Evolutionary conservation across 2,329 filamentous ascomycete species (phyloP), one percentile per base, ranked within the genome.

Genomic region (Stachybotrys chartarum): DNA sequence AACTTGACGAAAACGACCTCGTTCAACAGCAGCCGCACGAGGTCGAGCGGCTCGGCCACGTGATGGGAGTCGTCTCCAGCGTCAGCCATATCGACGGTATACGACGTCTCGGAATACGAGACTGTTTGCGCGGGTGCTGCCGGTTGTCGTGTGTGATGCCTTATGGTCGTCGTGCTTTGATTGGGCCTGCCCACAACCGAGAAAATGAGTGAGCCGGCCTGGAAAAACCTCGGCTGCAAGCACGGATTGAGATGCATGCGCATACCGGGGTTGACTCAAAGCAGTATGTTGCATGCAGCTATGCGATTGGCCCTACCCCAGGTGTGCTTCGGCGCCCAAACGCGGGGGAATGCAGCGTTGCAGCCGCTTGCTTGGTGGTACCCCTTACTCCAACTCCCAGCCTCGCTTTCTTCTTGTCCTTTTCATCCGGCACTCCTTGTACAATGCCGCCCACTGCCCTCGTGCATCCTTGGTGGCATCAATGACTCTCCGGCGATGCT

Each of bases 1-100:
- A 99, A 81, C 82, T 97, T 97, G 63, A 99, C 93, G 73, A 97
- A 96, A 53, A 99, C 94, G 50, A 94, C 85, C 74, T 99, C 94
- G 72, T 97, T 93, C 51, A 99, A 83, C 63, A 93, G 90, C 55
- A 99, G 84, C 64, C 92, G 90, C 63, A 99, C 94, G 47, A 99
- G 85, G 73, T 97, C 94, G 68, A 99, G 87, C 55, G 95, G 93
- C 77, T 99, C 93, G 54, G 92, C 86, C 56, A 91, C 88, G 56
- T 88, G 82, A 63, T 80, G 78, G 56, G 83, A 78, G 62, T 86
- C 84, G 68, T 91, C 88, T 68, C 88, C 90, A 60, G 79, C 82
- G 73, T 96, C 92, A 64, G 92, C 89, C 92, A 97, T 97, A 58
- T 42, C 35, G 5, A 42, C 35, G 35, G 35, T 42, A 24, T 42